Conservation (phyloP, 169 alveolate species). For the Amoebophrya sp. region DNA sequence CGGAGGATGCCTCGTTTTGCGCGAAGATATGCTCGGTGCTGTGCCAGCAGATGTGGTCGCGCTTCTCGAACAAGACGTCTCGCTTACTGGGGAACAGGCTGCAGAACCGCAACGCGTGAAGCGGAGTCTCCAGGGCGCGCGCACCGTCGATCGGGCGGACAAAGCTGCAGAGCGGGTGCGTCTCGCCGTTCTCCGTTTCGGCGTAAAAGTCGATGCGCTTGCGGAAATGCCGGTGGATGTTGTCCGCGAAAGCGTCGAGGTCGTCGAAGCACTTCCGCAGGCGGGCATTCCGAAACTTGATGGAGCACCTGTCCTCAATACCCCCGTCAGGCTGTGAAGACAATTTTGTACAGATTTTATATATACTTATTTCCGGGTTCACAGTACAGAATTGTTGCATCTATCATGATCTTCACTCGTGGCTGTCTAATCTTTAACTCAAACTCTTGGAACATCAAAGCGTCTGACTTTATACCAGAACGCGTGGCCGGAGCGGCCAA, state of each 20-base stretch:
- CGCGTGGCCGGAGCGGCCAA: background rate
- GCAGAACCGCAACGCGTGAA: background rate
- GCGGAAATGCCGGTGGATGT: background rate
- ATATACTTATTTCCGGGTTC: no score
- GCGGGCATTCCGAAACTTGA: background rate
- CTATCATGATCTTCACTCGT: no score
- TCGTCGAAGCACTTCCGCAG: background rate
- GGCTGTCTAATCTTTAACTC: no score
- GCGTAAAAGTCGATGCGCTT: conserved; percentile 1
- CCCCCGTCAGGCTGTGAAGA: background rate
- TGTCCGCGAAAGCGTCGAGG: background rate
- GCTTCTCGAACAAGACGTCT: conserved; percentile 4
- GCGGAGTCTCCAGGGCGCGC: background rate
- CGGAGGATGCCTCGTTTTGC: background rate
- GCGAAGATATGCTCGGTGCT: background rate
- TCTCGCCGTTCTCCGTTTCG: background rate
- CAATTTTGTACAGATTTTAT: no score
- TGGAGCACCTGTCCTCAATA: background rate
- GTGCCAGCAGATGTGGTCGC: background rate
- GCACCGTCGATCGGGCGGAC: background rate
- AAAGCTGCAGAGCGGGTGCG: background rate
- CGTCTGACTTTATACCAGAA: no score
- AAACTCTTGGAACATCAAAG: no score
- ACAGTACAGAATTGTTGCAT: no score
- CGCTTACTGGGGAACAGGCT: background rate